Conservation (phyloP, 148 eudicot genomes). For the Silene latifolia region DNA sequence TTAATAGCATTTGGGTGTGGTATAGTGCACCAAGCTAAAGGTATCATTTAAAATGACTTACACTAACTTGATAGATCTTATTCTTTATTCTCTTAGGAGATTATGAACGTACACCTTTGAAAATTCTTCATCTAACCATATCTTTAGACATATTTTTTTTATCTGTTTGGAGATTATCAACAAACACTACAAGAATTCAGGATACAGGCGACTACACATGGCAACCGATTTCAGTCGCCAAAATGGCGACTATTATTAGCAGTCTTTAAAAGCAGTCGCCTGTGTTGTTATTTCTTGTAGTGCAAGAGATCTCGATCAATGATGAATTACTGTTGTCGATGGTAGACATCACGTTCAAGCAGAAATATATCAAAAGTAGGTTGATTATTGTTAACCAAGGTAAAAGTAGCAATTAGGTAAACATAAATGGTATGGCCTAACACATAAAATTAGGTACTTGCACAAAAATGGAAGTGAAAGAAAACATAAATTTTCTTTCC, state of each 20-base stretch:
- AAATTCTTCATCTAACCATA: not conserved
- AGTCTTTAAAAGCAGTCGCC: no score
- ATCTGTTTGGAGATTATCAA: not conserved
- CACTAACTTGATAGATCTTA: constrained; percentile 19
- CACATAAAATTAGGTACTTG: constrained; percentile 8
- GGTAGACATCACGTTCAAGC: not conserved
- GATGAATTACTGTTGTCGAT: no score
- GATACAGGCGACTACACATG: no score
- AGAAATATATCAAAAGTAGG: not conserved
- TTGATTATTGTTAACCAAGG: not conserved
- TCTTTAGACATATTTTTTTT: no score
- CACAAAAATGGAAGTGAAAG: constrained; percentile 21
- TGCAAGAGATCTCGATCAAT: no score
- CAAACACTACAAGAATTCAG: no score
- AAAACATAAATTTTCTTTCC: not conserved
- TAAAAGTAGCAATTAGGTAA: not conserved
- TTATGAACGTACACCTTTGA: not conserved
- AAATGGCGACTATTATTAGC: no score
- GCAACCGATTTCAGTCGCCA: no score
- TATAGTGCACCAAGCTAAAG: not conserved
- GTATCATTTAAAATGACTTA: not conserved
- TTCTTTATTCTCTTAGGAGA: not conserved
- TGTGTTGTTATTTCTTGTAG: no score
- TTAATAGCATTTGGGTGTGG: not conserved
- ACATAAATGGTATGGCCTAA: constrained; percentile 21